Evolutionary conservation across 768 basidiomycete genomes (phyloP).

Genomic region (Auriculariales sp.): DNA sequence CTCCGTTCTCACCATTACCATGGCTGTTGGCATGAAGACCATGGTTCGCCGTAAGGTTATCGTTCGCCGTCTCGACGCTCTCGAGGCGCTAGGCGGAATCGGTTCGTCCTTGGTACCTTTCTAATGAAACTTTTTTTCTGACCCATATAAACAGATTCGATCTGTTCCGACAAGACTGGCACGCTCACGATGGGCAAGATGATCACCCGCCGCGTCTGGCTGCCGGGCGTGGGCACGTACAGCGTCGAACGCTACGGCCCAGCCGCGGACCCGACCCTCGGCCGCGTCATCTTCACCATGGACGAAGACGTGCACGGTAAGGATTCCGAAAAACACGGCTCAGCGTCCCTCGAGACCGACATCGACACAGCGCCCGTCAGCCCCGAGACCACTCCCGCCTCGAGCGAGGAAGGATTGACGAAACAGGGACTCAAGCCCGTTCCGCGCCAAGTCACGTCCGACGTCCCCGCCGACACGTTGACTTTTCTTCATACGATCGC

Average conservation of each 20-base stretch:
- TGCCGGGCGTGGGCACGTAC: constrained; percentile 7
- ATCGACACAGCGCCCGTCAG: too few relatives aligned
- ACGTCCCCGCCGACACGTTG: constrained; percentile 7
- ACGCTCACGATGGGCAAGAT: constrained; percentile 37
- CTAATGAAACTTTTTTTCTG: constrained; percentile 14
- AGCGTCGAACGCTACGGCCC: constrained; percentile 5
- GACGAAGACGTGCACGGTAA: constrained; percentile 7
- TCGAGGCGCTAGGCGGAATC: constrained; percentile 47
- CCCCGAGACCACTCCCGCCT: neutral
- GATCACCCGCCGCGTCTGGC: constrained; percentile 24
- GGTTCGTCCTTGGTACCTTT: constrained; percentile 21
- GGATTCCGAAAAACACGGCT: constrained; percentile 20
- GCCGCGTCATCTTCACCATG: constrained; percentile 4
- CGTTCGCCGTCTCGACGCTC: constrained; percentile 46
- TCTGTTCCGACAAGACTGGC: constrained; percentile 56
- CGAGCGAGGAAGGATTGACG: too few relatives aligned
- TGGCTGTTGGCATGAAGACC: constrained; percentile 40
- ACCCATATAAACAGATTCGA: constrained; percentile 1
- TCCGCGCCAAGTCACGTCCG: neutral
- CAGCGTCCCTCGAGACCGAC: neutral
- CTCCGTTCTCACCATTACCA: constrained; percentile 39
- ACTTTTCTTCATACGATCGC: constrained; percentile 20
- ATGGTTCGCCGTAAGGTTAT: constrained; percentile 46
- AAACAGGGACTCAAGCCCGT: neutral
- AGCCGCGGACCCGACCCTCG: constrained; percentile 10